Evolutionary conservation across 169 alveolate genomes (phyloP), one percentile per base, ranked within the genome.

Genomic region (Cryptosporidium ubiquitum): DNA sequence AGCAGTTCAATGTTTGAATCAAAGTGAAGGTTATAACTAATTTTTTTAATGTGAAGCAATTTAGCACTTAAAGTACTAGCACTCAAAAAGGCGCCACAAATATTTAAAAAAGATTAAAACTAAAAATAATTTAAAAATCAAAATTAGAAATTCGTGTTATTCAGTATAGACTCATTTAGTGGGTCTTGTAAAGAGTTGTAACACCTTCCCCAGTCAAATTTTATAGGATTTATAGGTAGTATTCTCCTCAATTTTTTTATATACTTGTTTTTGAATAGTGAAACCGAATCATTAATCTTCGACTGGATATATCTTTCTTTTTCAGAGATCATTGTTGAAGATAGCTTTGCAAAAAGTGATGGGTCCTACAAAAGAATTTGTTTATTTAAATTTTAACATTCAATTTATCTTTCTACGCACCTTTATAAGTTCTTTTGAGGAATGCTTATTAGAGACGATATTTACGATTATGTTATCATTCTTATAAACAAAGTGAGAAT

Each of bases 401-500:
- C n/a, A 3, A 23, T 18, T 35, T 37, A 39, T 12, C 3, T 0
- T 61, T 23, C 1, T 39, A 64, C 75, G 1, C 61, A 79, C 73
- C 68, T 79, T 44, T 4, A 58, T 58, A 2, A 79, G 68, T 42
- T 79, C 69, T 16, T 29, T 39, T 1, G 18, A 6, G 6, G 75
- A 60, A 29, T 79, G 6, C 2, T 33, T 55, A 2, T 57, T 52
- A 16, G 85, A 73, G 20, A 57, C 44, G 16, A 79, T 40, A n/a
- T 79, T 61, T 5, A 79, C 20, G 26, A 9, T 23, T 9, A 61
- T 35, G 23, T 79, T 47, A 37, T 79, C 47, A 2, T 49, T 42
- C 69, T 40, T 35, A 61, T 79, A 66, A 58, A 79, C 31, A 16
- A 79, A n/a, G 39, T 79, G 89, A 61, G 89, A 79, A 35, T 79